Conservation (phyloP, 768 basidiomycete species). For the Sarcomyxa edulis region DNA sequence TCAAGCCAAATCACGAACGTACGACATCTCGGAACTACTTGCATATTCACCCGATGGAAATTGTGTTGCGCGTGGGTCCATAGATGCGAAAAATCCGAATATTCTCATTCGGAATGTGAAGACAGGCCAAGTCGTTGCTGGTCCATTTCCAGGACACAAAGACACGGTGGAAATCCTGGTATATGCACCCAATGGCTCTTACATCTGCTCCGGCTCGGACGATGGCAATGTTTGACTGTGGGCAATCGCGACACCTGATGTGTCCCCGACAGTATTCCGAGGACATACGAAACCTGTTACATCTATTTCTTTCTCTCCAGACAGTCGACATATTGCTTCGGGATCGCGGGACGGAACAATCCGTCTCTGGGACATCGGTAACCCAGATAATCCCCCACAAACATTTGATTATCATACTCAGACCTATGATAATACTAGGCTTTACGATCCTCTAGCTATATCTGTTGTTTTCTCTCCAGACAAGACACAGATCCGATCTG, state of each 20-base stretch:
- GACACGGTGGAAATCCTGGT: neutral
- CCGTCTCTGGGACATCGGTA: constrained; percentile 17
- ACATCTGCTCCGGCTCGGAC: constrained; percentile 12
- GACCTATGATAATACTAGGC: no score
- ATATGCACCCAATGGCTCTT: constrained; percentile 11
- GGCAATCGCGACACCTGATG: neutral
- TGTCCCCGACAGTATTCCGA: neutral
- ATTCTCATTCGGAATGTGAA: constrained; percentile 6
- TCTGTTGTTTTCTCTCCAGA: constrained; percentile 22
- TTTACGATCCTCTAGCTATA: constrained; percentile 1
- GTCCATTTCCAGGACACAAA: neutral
- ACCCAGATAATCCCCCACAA: neutral
- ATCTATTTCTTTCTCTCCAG: constrained; percentile 19
- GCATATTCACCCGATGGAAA: constrained; percentile 19
- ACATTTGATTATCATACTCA: constrained; percentile 11
- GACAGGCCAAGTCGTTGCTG: neutral
- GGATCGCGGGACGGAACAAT: constrained; percentile 11
- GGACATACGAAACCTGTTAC: constrained; percentile 8
- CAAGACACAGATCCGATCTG: constrained; percentile 16
- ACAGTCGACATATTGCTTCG: constrained; percentile 16
- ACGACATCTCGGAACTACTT: constrained; percentile 15
- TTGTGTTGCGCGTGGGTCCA: constrained; percentile 15
- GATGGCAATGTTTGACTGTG: constrained; percentile 1
- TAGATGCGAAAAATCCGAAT: constrained; percentile 9
- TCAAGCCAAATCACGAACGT: constrained; percentile 12